Base-by-base conservation (phyloP, 73 alveolate species). In the Uronychia binucleata region DNA sequence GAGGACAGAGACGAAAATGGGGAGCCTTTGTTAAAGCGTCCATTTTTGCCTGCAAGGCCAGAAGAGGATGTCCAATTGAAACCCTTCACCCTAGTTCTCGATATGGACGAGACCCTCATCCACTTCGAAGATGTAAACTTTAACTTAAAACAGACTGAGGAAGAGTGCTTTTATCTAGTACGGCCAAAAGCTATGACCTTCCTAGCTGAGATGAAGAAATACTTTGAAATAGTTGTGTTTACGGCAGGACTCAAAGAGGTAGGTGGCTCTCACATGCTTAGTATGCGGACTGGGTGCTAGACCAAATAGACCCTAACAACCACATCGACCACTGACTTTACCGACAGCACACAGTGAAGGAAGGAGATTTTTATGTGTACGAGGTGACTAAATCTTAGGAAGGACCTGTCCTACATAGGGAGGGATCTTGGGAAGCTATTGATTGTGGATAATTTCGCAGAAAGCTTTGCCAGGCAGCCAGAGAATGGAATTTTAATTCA, bases 51-150 rank as follows among this genome's bases (percentile, higher is more conserved):
- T 46, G 19, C 5, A 46, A 11, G 67, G 19, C 19, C 67, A 46
- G 67, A 46, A 46, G 67, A 33, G 5, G 82, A 82, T 82, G 14
- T 19, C 1, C 77, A 82, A n/a, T 0, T 59, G 0, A 77, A 30
- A 30, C 60, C 83, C 25, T 92, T 86, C 74, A 92, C 97, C 0
- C 82, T 92, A 92, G 95, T 92, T n/a, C 67, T 92, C 32, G 97
- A 92, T 80, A 80, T 92, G 88, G 97, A 92, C 88, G 97, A 92
- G 77, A 92, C 97, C 30, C 84, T 92, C 76, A 92, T 92, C n/a
- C 95, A 92, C 83, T 92, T 46, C 67, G 67, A 46, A 19, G 67
- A 46, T 11, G 67, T 46, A 46, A 46, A 19, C 5, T 46, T 46
- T 46, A 46, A 46, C n/a, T 46, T 46, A 11, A 46, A 19, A 46